Conservation (phyloP, 208 protist genomes). For the Wallacemonas sp. region DNA sequence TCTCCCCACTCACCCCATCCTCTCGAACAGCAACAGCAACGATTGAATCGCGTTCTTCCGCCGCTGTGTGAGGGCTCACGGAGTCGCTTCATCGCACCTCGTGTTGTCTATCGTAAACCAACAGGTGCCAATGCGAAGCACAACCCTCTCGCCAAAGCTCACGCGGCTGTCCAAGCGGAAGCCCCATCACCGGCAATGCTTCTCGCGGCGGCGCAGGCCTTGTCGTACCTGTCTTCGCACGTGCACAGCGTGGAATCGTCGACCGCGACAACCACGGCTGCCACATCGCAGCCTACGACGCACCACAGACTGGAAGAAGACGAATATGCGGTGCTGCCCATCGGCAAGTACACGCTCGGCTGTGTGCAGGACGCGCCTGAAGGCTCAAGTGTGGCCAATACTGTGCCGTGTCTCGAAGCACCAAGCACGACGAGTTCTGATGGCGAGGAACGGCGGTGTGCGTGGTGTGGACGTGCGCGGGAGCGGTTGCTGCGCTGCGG, state of each 20-base stretch:
- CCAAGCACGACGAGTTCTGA: not conserved
- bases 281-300: too few relatives aligned
- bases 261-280: too few relatives aligned
- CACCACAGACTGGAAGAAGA: too few relatives aligned
- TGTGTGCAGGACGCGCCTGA: too few relatives aligned
- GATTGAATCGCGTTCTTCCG: slow-evolving; percentile 1
- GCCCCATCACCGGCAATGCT: slow-evolving; percentile 40
- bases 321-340: too few relatives aligned
- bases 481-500: slow-evolving; percentile 69
- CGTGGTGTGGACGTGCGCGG: slow-evolving; percentile 67
- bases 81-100: slow-evolving; percentile 56
- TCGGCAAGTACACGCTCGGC: slow-evolving; percentile 24
- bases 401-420: slow-evolving; percentile 9
- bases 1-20: not conserved
- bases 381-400: too few relatives aligned
- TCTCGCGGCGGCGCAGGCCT: slow-evolving; percentile 31
- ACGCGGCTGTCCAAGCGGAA: slow-evolving; percentile 36
- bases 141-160: slow-evolving; percentile 51
- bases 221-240: slow-evolving; percentile 45
- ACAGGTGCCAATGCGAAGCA: slow-evolving; percentile 51
- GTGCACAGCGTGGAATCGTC: slow-evolving; percentile 20
- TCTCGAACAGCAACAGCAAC: too few relatives aligned
- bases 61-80: slow-evolving; percentile 59
- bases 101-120: slow-evolving; percentile 53
- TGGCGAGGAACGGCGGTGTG: slow-evolving; percentile 22